phyloP scores from a whole-genome alignment of 495 filamentous ascomycete species.

The Lepidopterella palustris region DNA sequence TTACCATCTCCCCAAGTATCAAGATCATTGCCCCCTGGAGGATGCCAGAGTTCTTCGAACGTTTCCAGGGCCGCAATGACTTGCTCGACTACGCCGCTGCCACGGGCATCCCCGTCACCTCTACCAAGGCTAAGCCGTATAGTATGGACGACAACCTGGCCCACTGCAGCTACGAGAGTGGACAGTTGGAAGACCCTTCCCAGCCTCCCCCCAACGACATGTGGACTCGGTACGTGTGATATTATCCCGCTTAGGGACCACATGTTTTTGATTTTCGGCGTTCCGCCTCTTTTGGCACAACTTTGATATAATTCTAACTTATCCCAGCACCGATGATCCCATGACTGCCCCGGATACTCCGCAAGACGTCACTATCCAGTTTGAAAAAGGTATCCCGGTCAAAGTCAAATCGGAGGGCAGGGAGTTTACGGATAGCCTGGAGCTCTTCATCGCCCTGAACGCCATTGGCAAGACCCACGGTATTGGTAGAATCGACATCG shows the following conservation, averaged over 20 bases:
- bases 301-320: neutral
- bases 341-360: neutral
- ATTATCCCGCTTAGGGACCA: neutral
- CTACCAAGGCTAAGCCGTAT: conserved; percentile 8
- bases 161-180: conserved; percentile 10
- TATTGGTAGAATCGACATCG: conserved; percentile 12
- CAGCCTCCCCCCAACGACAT: neutral
- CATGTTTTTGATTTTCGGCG: neutral
- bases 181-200: conserved; percentile 5
- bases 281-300: neutral
- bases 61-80: conserved; percentile 3
- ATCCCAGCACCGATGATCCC: neutral
- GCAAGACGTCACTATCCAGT: conserved; percentile 3
- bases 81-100: conserved; percentile 6
- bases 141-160: conserved; percentile 12
- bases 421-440: conserved; percentile 1
- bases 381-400: conserved; percentile 7
- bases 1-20: conserved; percentile 3
- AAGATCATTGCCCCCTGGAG: conserved; percentile 9
- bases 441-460: conserved; percentile 7
- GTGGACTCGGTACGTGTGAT: conserved; percentile 9
- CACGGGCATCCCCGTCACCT: neutral
- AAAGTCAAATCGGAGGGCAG: neutral
- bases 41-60: conserved; percentile 3
- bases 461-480: conserved; percentile 3